Conservation (phyloP, 345 rosid species). For the Bruguiera sexangula region DNA sequence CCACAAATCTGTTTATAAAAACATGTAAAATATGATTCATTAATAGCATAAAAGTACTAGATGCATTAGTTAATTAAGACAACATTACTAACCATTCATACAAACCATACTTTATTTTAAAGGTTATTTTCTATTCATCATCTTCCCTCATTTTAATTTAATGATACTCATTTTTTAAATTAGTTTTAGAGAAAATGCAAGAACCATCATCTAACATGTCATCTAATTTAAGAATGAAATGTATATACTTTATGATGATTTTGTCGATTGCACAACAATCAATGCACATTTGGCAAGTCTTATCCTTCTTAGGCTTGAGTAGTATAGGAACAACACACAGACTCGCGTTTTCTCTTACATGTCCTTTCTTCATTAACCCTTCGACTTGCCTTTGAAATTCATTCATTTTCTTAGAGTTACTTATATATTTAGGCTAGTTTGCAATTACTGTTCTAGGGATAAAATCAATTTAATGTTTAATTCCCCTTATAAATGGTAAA, state of each 20-base stretch:
- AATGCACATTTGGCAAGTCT: neutral
- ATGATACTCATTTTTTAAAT: neutral
- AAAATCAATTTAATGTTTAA: neutral
- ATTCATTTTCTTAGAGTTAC: neutral
- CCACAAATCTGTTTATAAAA: neutral
- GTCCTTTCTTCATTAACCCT: neutral
- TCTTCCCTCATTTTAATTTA: neutral
- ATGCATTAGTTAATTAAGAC: neutral
- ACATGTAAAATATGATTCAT: neutral
- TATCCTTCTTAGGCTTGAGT: neutral
- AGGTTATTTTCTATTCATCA: neutral
- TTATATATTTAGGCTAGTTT: neutral
- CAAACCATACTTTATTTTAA: neutral
- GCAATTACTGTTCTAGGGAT: neutral
- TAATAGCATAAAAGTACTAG: neutral
- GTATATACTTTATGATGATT: neutral
- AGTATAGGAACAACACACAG: neutral
- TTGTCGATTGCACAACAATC: neutral
- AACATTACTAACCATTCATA: neutral
- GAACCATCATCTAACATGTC: neutral
- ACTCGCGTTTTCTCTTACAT: neutral
- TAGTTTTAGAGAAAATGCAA: neutral
- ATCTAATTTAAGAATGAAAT: neutral
- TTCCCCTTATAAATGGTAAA: neutral
- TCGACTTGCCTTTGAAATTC: neutral